These are phyloP conservation scores for Polygonum maritimum DNA, from an alignment of 148 eudicot genomes.

Conservation along the genomic window DNA sequence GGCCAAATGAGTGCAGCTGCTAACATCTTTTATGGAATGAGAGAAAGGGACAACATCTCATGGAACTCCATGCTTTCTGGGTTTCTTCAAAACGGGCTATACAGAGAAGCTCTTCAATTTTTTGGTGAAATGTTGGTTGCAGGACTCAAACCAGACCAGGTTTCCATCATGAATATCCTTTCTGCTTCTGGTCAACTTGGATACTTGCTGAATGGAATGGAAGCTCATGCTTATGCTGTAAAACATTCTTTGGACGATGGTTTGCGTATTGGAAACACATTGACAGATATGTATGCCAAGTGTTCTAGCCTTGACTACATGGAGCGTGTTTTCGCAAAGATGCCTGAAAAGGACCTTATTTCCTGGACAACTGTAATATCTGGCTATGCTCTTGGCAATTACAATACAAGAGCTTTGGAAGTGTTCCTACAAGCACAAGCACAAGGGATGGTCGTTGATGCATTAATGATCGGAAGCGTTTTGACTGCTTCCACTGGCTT, in stretches of 20 bases:
- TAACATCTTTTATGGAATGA: constrained; percentile 33
- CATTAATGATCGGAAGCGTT: constrained; percentile 66
- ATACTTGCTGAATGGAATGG: constrained; percentile 58
- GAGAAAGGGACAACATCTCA: constrained; percentile 47
- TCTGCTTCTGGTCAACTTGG: constrained; percentile 50
- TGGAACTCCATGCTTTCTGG: constrained; percentile 82
- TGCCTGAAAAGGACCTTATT: constrained; percentile 45
- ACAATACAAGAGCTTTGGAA: constrained; percentile 40
- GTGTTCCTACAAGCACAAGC: constrained; percentile 41
- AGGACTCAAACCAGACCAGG: constrained; percentile 51
- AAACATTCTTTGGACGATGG: constrained; percentile 45
- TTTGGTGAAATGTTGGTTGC: constrained; percentile 34
- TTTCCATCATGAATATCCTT: constrained; percentile 51
- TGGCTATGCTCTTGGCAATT: constrained; percentile 50
- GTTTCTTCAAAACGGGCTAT: constrained; percentile 53
- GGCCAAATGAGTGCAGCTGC: constrained; percentile 57
- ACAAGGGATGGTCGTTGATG: constrained; percentile 35
- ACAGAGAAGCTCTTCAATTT: constrained; percentile 36
- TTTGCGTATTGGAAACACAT: constrained; percentile 61
- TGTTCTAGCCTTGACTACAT: constrained; percentile 37
- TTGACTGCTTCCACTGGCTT: constrained; percentile 58
- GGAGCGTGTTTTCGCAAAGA: constrained; percentile 45
- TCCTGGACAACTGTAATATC: constrained; percentile 76
- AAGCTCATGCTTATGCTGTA: constrained; percentile 73
- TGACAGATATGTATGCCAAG: constrained; percentile 78